A percentile compares a stretch with the other conserved stretches of the same genome.
These are phyloP conservation scores for Aaosphaeria arxii DNA, from an alignment of 2,329 filamentous ascomycete species.

Conservation along the genomic window DNA sequence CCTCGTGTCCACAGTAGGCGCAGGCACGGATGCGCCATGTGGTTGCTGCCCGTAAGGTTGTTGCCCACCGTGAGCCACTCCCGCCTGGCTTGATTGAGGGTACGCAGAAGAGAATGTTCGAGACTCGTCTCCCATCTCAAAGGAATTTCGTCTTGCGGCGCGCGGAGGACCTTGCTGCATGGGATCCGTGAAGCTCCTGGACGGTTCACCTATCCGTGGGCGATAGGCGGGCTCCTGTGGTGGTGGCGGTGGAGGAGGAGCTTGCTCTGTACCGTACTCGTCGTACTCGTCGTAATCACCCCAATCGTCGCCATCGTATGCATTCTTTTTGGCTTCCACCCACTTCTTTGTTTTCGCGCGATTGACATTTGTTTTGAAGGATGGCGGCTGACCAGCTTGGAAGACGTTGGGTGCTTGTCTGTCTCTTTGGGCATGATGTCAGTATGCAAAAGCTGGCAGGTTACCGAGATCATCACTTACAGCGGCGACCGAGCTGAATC, in stretches of 20 bases:
- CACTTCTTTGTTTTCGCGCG: constrained; percentile 91
- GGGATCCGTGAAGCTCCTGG: constrained; percentile 43
- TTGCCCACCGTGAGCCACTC: constrained; percentile 7
- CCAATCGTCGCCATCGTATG: constrained; percentile 94
- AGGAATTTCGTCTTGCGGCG: constrained; percentile 46
- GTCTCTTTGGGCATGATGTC: constrained; percentile 18
- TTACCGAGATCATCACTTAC: constrained; percentile 20
- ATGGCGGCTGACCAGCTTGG: constrained; percentile 44
- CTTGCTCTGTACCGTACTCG: constrained; percentile 51
- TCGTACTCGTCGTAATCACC: constrained; percentile 63
- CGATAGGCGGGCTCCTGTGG: constrained; percentile 29
- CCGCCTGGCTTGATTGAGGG: constrained; percentile 9
- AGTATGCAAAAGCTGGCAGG: constrained; percentile 7
- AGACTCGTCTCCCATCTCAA: constrained; percentile 54
- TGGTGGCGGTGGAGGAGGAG: constrained; percentile 39
- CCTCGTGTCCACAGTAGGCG: constrained; percentile 2
- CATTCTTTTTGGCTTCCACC: constrained; percentile 82
- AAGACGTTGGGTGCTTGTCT: constrained; percentile 19
- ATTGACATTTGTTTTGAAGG: constrained; percentile 82
- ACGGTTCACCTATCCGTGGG: constrained; percentile 38
- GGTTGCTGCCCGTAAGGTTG: constrained; percentile 3
- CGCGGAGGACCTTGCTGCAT: constrained; percentile 24
- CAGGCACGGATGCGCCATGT: constrained; percentile 3
- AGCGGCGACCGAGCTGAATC: constrained; percentile 37
- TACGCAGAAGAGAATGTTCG: constrained; percentile 46